Conservation (phyloP, 2,329 filamentous ascomycete genomes). For the Pseudofabraea citricarpa region DNA sequence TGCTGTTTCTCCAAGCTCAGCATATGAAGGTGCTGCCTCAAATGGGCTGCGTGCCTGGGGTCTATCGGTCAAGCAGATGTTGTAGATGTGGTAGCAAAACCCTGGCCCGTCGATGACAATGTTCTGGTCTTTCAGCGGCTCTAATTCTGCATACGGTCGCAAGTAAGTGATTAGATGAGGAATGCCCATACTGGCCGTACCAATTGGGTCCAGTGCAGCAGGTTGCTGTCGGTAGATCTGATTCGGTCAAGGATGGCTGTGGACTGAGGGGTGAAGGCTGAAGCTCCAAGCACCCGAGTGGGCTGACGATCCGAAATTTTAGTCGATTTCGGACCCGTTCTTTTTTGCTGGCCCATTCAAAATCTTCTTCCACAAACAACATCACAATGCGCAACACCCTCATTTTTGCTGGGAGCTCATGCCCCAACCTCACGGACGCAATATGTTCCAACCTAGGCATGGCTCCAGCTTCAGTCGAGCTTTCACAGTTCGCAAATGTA, state of each 20-base stretch:
- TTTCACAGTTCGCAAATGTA: slow-evolving; percentile 68
- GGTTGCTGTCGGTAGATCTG: too few species aligned
- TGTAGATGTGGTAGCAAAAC: slow-evolving; percentile 68
- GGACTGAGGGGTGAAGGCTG: too few species aligned
- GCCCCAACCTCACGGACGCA: slow-evolving; percentile 57
- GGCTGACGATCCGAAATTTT: too few species aligned
- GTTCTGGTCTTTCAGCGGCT: slow-evolving; percentile 34
- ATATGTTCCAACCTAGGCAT: slow-evolving; percentile 67
- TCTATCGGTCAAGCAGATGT: slow-evolving; percentile 43
- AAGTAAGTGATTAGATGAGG: slow-evolving; percentile 49
- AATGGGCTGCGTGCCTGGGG: slow-evolving; percentile 38
- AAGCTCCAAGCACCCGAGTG: too few species aligned
- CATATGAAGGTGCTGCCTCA: slow-evolving; percentile 54
- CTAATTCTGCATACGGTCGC: slow-evolving; percentile 43
- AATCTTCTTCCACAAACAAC: slow-evolving; percentile 7
- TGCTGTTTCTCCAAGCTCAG: slow-evolving; percentile 53
- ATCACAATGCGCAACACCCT: slow-evolving; percentile 57
- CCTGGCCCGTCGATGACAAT: slow-evolving; percentile 73
- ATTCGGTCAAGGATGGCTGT: too few species aligned
- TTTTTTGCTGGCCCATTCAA: slow-evolving; percentile 5
- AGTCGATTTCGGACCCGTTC: too few species aligned
- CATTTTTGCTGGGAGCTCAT: slow-evolving; percentile 64
- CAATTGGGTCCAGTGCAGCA: not conserved
- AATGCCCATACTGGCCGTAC: slow-evolving; percentile 49
- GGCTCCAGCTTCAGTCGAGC: slow-evolving; percentile 58